These are phyloP conservation scores for Candida adriatica DNA, from an alignment of 805 yeast species.

Conservation along the genomic window DNA sequence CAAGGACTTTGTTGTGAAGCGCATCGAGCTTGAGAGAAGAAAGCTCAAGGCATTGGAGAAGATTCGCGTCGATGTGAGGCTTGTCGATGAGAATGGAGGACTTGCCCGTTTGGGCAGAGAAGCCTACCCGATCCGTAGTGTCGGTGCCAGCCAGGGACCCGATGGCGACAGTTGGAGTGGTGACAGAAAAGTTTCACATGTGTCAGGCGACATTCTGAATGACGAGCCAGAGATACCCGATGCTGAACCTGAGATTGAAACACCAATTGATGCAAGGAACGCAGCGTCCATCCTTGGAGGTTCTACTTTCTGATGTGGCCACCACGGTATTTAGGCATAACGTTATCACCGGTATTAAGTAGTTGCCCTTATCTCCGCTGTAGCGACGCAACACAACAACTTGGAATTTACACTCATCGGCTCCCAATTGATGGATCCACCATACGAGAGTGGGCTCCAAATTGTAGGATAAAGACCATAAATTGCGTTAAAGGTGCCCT, in stretches of 20 bases:
- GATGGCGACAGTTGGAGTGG: slow-evolving; percentile 58
- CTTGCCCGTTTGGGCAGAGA: slow-evolving; percentile 79
- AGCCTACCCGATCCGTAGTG: slow-evolving; percentile 32
- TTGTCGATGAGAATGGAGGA: slow-evolving; percentile 73
- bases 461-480: too few species aligned
- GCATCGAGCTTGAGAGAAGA: slow-evolving; percentile 82
- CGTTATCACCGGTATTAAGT: too few species aligned
- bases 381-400: too few species aligned
- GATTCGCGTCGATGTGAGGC: slow-evolving; percentile 63
- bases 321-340: too few species aligned
- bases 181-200: slow-evolving; percentile 35
- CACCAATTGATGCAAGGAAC: slow-evolving; percentile 64
- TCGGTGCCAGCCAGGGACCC: slow-evolving; percentile 35
- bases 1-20: slow-evolving; percentile 54
- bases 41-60: slow-evolving; percentile 67
- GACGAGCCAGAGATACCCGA: slow-evolving; percentile 6
- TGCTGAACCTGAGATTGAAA: slow-evolving; percentile 20
- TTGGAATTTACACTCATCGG: too few species aligned
- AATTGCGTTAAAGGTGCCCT: too few species aligned
- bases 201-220: slow-evolving; percentile 17
- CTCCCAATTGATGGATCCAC: too few species aligned
- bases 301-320: slow-evolving; percentile 62
- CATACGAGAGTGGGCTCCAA: too few species aligned
- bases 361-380: too few species aligned
- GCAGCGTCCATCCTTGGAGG: slow-evolving; percentile 81